Conservation (phyloP, 1,284 basidiomycete species). For the Ceratobasidium theobromae region DNA sequence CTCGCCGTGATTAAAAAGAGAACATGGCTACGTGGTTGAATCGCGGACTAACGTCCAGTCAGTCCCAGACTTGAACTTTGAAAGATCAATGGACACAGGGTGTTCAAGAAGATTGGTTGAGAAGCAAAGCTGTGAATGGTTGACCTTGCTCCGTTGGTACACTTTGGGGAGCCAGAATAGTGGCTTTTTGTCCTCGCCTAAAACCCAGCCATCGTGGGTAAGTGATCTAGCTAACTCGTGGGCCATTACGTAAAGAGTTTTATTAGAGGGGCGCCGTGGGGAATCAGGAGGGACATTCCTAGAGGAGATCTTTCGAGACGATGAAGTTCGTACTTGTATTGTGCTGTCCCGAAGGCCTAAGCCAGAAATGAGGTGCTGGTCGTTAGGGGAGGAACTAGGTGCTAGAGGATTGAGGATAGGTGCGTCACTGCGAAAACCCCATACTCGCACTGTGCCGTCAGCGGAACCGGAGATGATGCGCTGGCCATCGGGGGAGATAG, state of each 20-base stretch:
- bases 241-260: too few species aligned
- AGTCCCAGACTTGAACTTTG: background rate
- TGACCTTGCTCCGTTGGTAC: background rate
- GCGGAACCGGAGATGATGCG: background rate
- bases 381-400: background rate
- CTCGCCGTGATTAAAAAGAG: too few species aligned
- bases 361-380: background rate
- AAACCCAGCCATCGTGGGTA: background rate
- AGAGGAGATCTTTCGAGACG: too few species aligned
- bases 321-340: too few species aligned
- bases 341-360: background rate
- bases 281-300: too few species aligned
- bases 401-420: background rate
- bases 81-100: background rate
- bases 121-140: background rate
- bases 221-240: too few species aligned
- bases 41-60: background rate
- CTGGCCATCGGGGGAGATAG: background rate
- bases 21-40: too few species aligned
- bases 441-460: background rate
- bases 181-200: background rate
- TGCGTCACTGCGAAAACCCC: background rate
- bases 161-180: slow-evolving; percentile 4
- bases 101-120: background rate
- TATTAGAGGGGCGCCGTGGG: too few species aligned